Base-by-base conservation (phyloP, 768 basidiomycete species). In the Tephrocybe sp. region DNA sequence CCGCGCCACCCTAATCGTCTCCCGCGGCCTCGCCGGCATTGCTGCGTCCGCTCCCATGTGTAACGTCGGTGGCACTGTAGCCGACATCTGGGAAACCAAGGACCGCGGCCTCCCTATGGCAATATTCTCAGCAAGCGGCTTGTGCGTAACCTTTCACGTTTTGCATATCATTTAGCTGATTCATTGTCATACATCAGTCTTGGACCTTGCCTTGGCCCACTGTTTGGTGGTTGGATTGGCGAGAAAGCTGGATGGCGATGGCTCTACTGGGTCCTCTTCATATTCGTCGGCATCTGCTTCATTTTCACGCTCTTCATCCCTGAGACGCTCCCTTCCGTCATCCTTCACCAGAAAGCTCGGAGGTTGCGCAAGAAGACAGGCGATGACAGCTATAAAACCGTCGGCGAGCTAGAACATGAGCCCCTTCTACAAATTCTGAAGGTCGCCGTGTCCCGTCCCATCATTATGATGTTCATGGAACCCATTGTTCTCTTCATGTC, bases 221-320 rank as follows among this genome's bases (percentile, higher is more conserved):
- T 83, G 58, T 58, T 79, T 24, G 79, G 77, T 30, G 74, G 76
- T 2, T 74, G 70, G 62, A 79, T 78, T 46, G 72, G 74, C 4
- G 65, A 74, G 57, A 55, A 60, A 17, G 67, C 68, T n/a, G 77
- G 76, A 0, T 75, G 74, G 74, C 58, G 73, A 39, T 75, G 72
- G 72, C 68, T 79, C 23, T 80, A 75, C 57, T 77, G 76, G 73
- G 70, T 77, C 56, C 68, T 74, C 28, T 72, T 76, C 53, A 73
- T 76, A 59, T 71, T 77, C 53, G 62, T 69, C 9, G 70, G 67
- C 5, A 55, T 67, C 18, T 69, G 68, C 45, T 71, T 68, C 56
- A 26, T 66, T 44, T 57, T 75, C 33, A 66, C 72, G 3, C 55
- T 78, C 39, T 65, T 77, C 56, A 73, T 79, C n/a, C 77, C 77